A percentile compares a stretch with the other conserved stretches of the same genome.
Conservation (phyloP, 2,329 filamentous ascomycete genomes). For the Bretziella fagacearum region DNA sequence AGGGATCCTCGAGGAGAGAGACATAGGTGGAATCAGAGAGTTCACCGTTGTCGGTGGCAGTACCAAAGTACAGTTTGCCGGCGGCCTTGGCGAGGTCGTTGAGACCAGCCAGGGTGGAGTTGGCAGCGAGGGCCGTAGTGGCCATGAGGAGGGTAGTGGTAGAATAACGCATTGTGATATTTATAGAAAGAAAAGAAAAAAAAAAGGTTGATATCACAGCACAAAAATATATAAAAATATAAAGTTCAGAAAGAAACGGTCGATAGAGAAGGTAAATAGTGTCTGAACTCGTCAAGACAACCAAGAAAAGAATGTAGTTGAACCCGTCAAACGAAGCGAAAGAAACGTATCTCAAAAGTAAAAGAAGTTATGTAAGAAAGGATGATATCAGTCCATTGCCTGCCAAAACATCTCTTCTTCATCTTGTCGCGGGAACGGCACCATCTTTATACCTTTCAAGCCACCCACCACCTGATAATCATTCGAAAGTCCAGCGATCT, state of each 20-base stretch:
- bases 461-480: neutral
- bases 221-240: neutral
- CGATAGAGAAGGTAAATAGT: neutral
- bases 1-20: conserved; percentile 33
- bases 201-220: neutral
- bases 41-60: conserved; percentile 38
- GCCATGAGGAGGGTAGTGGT: conserved; percentile 18
- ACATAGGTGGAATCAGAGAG: conserved; percentile 30
- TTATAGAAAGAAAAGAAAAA: neutral
- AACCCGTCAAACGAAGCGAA: conserved; percentile 8
- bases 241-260: neutral
- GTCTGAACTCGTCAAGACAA: neutral
- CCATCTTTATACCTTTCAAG: neutral
- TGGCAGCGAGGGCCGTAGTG: conserved; percentile 18
- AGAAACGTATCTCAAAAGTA: conserved; percentile 9
- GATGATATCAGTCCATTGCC: conserved; percentile 13
- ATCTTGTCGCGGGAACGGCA: neutral
- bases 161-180: conserved; percentile 17
- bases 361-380: conserved; percentile 4
- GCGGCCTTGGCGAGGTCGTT: conserved; percentile 33
- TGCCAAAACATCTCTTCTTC: neutral
- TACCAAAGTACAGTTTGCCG: conserved; percentile 42
- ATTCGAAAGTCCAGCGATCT: neutral
- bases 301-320: conserved; percentile 10
- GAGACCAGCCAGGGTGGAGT: conserved; percentile 23